phyloP scores from a whole-genome alignment of 2,329 filamentous ascomycete species.

The Periglandula ipomoeae region DNA sequence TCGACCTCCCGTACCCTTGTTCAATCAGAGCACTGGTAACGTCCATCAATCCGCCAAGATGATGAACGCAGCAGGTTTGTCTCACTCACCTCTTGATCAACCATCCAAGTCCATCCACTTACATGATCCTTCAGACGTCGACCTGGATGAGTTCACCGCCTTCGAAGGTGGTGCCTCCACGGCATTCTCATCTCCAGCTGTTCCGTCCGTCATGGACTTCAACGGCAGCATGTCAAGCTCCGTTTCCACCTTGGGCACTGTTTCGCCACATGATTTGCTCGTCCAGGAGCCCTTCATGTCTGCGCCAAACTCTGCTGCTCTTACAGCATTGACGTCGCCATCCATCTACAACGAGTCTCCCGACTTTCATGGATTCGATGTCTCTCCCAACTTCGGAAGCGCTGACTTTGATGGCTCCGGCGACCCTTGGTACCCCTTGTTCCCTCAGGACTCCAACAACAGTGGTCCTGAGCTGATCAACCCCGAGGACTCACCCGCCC shows the following conservation, averaged over 20 bases:
- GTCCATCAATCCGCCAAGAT: constrained; percentile 35
- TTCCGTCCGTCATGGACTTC: constrained; percentile 42
- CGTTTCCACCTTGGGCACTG: constrained; percentile 53
- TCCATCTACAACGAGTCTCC: constrained; percentile 72
- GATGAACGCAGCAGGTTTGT: constrained; percentile 35
- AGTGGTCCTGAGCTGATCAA: constrained; percentile 17
- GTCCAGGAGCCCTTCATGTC: constrained; percentile 62
- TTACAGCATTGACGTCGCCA: constrained; percentile 80
- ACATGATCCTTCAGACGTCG: constrained; percentile 38
- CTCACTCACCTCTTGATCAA: background rate
- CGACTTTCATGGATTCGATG: constrained; percentile 63
- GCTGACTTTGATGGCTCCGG: constrained; percentile 45
- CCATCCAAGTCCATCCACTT: constrained; percentile 20
- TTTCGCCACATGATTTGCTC: constrained; percentile 76
- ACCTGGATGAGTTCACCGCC: constrained; percentile 48
- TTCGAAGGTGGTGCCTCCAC: constrained; percentile 44
- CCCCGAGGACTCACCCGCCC: constrained; percentile 32
- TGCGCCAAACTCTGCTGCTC: constrained; percentile 70
- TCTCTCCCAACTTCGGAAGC: constrained; percentile 65
- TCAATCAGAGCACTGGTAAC: constrained; percentile 51
- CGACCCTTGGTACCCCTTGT: constrained; percentile 64
- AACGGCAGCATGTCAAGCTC: constrained; percentile 38
- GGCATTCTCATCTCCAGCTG: constrained; percentile 44
- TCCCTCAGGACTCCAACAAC: constrained; percentile 41
- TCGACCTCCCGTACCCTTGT: constrained; percentile 64